Evolutionary conservation across 2,329 filamentous ascomycete species (phyloP), one percentile per base, ranked within the genome.

Genomic region (Clonostachys solani): DNA sequence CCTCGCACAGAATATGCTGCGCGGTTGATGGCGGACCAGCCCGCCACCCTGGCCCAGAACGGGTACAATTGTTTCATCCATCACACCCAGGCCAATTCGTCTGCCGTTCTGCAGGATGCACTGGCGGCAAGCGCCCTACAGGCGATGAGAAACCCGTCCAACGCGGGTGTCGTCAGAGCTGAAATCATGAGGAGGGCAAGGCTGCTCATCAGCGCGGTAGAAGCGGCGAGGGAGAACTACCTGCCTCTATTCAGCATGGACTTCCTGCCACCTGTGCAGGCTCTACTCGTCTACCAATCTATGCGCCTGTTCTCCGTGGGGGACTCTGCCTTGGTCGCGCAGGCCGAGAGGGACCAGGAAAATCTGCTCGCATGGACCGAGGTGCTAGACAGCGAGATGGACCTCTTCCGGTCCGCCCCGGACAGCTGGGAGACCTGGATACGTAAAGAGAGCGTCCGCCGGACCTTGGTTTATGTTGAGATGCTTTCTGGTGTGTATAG

Each of bases 281-380:
- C 48, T 12, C 47, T 52, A 6, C 43, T 52, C 23, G 44, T 52
- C 16, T 52, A 52, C 33, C 48, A 52, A 6, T 48, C 43, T 17
- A 52, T 52, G 12, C 43, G 48, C 5, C 33, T 52, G 5, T 52
- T 52, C 10, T 50, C 50, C 7, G 42, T 29, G n/a, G 33, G 40
- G 23, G 48, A 50, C 7, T 34, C 46, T 36, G 36, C 61, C 15
- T 59, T 55, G 16, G 57, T 58, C 33, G 59, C 15, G 5, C 40
- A 42, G 18, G 40, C 40, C 13, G 40, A 42, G 40, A 2, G 40
- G 15, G 40, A 42, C 40, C n/a, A 18, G 15, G 36, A 38, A 12
- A n/a, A 18, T 38, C 36, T 38, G 4, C 3, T n/a, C 10, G 36
- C 36, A n/a, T 38, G 36, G 36, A 18, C 17, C 36, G 36, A 38